Evolutionary conservation across 768 basidiomycete genomes (phyloP).

Genomic region (Clitopilus hobsonii): DNA sequence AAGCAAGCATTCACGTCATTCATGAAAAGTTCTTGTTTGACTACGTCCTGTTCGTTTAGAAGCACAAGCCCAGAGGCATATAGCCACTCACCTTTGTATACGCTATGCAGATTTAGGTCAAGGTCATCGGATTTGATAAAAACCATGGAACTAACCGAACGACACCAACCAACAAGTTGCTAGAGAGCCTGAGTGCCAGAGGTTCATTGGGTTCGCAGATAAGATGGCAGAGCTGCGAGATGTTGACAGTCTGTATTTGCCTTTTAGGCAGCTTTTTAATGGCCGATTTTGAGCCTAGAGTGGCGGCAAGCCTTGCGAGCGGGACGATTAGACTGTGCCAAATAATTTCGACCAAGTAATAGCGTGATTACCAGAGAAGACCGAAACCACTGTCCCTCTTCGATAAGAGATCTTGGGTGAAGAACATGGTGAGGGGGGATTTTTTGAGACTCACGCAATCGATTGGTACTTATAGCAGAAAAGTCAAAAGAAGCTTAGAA

Average conservation of each 20-base stretch:
- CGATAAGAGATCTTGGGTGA: slow-evolving; percentile 74
- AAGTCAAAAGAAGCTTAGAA: neutral
- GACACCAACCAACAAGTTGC: slow-evolving; percentile 86
- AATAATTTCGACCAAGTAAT: too few relatives aligned
- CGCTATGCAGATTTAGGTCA: slow-evolving; percentile 14
- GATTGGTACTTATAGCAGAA: neutral
- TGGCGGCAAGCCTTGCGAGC: slow-evolving; percentile 77
- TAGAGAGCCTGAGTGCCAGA: slow-evolving; percentile 80
- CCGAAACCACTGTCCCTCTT: slow-evolving; percentile 86
- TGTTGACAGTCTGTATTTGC: slow-evolving; percentile 82
- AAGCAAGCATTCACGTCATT: slow-evolving; percentile 79
- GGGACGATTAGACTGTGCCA: too few relatives aligned
- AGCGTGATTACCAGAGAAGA: slow-evolving; percentile 82
- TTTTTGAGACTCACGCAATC: neutral
- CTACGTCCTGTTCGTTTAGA: slow-evolving; percentile 27
- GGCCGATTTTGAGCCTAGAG: slow-evolving; percentile 81
- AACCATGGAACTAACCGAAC: slow-evolving; percentile 58
- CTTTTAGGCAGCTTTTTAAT: slow-evolving; percentile 81
- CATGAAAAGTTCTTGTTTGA: slow-evolving; percentile 81
- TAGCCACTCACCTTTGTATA: slow-evolving; percentile 53
- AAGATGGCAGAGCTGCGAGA: slow-evolving; percentile 72
- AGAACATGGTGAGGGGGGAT: slow-evolving; percentile 62
- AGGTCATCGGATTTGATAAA: neutral
- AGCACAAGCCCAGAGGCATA: slow-evolving; percentile 17
- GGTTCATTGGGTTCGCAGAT: slow-evolving; percentile 85